Base-by-base conservation (phyloP, 1,139 yeast species). In the Taiozyma onychis region DNA sequence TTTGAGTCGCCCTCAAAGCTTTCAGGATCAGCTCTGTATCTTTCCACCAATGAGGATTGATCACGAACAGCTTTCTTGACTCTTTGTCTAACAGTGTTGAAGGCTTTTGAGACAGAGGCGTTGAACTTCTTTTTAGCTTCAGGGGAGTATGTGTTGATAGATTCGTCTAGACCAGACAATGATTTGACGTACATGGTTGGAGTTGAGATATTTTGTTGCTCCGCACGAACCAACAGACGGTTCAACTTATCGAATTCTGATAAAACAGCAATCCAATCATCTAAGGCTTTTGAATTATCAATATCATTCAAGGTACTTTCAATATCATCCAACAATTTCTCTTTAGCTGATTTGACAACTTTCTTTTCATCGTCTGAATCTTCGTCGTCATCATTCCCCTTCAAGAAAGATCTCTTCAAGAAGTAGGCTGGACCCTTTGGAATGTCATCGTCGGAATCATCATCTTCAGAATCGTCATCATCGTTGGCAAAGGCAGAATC, bases 261-360 rank as follows among this genome's bases (percentile, higher is more conserved):
- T 54, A 85, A 79, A 46, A 88, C 86, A 45, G 78, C 75, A 48
- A 83, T 78, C 97, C 97, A 93, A 69, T 88, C 93, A 63, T 83
- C 83, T 59, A 78, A 78, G 70, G 79, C 79, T 69, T 77, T 86
- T 54, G 83, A 85, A 57, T 77, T 79, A 63, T 86, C 93, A 63
- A 90, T 80, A 53, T 81, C 75, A 64, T 81, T 86, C 62, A 85
- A 79, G 42, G 81, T 71, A 39, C 76, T 76, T 61, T 81, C 85
- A 73, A 93, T 80, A 69, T 93, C 99, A 66, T 90, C 98, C 59
- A 89, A 68, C 55, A 91, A 77, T 72, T 91, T 95, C 60, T 91
- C 98, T 72, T 87, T 89, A 51, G 97, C 97, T 53, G 95, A 83
- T 72, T 88, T 91, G 61, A 93, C 97, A 46, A 90, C 89, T 63